Base-by-base conservation (phyloP, 495 filamentous ascomycete species). In the Cryomyces minteri region DNA sequence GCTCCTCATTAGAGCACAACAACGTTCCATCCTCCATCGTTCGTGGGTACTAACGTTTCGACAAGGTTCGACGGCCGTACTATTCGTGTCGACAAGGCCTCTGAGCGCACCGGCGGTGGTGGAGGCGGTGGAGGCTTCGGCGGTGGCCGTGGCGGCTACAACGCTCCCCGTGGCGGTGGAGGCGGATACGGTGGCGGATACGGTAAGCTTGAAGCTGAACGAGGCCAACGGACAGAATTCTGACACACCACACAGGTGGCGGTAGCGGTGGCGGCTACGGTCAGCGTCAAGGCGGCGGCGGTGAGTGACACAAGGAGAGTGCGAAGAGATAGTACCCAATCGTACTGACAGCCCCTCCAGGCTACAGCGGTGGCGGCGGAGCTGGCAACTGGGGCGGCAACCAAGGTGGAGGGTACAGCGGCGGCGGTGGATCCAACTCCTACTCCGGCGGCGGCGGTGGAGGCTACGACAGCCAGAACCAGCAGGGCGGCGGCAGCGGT, bases 1-100 rank as follows among this genome's bases (percentile, higher is more conserved):
- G 5, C 54, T 25, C 18, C 18, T 25, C 18, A 25, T 25, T 1
- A 25, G 18, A 25, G 18, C 18, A 25, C 14, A 49, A 28, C 5
- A 9, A 14, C 31, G 32, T 10, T 9, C 5, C n/a, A 31, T 43
- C 42, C 31, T 33, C 5, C 1, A 2, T 14, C 31, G 28, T 32
- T 33, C 31, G 29, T 14, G 9, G 42, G 36, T 5, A 25, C 18
- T 25, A 25, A 25, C 18, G 18, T 25, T 25, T 25, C 18, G 18
- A 25, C 34, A 10, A 98, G 90, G 56, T 96, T 99, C 57, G 90
- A 99, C 66, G 90, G 90, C 41, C 88, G 90, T 46, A 74, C 72
- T 45, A 95, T 99, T 56, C 88, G 92, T 48, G 90, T 99, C 41
- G 90, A 95, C 67, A 94, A 84, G 60, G 92, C 90, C 43, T 88